Conservation (phyloP, 2,329 filamentous ascomycete genomes). For the Diaporthe vaccinii region DNA sequence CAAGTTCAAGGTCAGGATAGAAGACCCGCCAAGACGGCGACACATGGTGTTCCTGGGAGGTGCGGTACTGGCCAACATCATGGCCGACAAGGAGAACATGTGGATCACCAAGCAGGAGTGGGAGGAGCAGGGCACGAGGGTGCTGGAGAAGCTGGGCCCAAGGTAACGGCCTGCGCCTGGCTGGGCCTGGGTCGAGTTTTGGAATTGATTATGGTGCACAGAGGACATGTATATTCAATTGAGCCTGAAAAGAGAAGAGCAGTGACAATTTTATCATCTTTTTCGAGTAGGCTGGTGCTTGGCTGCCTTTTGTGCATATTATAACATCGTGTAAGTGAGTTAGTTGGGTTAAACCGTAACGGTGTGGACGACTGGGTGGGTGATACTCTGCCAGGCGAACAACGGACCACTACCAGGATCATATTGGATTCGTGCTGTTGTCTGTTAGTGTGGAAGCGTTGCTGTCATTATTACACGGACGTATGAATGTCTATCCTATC, state of each 20-base stretch:
- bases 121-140: slow-evolving; percentile 89
- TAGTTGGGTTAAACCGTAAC: not conserved
- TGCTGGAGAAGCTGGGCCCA: slow-evolving; percentile 92
- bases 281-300: not conserved
- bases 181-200: slow-evolving; percentile 24
- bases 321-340: not conserved
- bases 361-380: not conserved
- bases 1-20: slow-evolving; percentile 99
- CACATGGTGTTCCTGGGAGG: slow-evolving; percentile 99
- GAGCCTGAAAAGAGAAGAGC: slow-evolving; percentile 21
- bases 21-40: slow-evolving; percentile 93
- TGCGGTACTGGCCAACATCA: slow-evolving; percentile 96
- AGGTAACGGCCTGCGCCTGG: slow-evolving; percentile 65
- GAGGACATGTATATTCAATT: slow-evolving; percentile 9
- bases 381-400: not conserved
- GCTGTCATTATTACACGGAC: not conserved
- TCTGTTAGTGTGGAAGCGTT: not conserved
- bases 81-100: slow-evolving; percentile 99
- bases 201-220: slow-evolving; percentile 38
- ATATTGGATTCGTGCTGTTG: not conserved
- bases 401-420: not conserved
- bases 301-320: not conserved
- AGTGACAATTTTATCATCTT: slow-evolving; percentile 19
- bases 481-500: not conserved
- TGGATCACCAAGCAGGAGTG: slow-evolving; percentile 98